Percentiles rank a stretch among this genome's conserved stretches.
phyloP scores from a whole-genome alignment of 2,329 filamentous ascomycete species.

The Alternaria conjuncta region DNA sequence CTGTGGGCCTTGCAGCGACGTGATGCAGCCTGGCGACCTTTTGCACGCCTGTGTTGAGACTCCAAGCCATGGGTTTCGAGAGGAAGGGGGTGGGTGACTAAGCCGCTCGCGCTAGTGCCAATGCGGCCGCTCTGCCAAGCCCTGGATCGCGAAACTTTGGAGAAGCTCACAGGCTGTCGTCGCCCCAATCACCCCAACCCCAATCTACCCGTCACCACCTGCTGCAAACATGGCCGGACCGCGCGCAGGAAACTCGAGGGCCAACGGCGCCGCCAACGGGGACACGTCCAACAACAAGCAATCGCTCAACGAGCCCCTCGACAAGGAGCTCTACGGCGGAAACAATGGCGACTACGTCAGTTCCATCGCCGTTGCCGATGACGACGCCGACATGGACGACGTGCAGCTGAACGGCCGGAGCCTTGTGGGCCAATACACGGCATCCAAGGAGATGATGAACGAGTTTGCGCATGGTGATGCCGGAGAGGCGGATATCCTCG shows the following conservation, averaged over 20 bases:
- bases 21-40: background rate
- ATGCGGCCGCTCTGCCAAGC: constrained; percentile 15
- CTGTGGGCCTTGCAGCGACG: background rate
- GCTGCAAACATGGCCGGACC: constrained; percentile 45
- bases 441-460: constrained; percentile 87
- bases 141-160: constrained; percentile 19
- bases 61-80: constrained; percentile 2
- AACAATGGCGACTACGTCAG: constrained; percentile 82
- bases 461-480: constrained; percentile 90
- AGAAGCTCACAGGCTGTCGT: constrained; percentile 13
- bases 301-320: constrained; percentile 87
- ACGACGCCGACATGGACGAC: constrained; percentile 79
- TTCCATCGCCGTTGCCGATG: constrained; percentile 81
- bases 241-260: constrained; percentile 69
- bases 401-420: constrained; percentile 70
- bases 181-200: constrained; percentile 18
- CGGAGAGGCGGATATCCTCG: constrained; percentile 89
- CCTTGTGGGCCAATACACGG: constrained; percentile 94
- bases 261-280: constrained; percentile 78
- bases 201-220: constrained; percentile 23
- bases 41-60: background rate
- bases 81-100: constrained; percentile 1
- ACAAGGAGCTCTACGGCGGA: constrained; percentile 81
- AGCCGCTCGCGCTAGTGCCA: constrained; percentile 10
- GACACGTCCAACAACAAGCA: constrained; percentile 87